Evolutionary conservation across 2,329 filamentous ascomycete species (phyloP), one percentile per base, ranked within the genome.

Genomic region (Apiospora koreana): DNA sequence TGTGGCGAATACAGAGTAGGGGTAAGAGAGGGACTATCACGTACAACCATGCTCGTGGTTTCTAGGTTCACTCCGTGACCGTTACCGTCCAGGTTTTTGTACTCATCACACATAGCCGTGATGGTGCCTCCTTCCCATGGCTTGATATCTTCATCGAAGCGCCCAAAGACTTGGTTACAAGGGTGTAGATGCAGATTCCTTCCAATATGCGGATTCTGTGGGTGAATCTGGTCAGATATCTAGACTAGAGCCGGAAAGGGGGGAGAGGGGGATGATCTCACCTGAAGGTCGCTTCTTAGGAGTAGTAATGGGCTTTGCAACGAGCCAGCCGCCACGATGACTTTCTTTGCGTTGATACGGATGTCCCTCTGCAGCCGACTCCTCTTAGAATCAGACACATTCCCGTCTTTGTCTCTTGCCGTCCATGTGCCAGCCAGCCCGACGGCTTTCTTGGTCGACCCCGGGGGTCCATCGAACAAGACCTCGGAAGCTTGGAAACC

Each of bases 51-150:
- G 76, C 88, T 88, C 1, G 89, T 89, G 12, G 90, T 86, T 83
- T 98, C 94, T 38, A 98, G 84, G 80, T 97, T 97, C 66, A 87
- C 86, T 48, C 95, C 95, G 76, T 98, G 94, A 70, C 94, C 94
- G 54, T 90, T 85, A 7, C 89, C 88, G 78, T 97, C 94, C 0
- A 95, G 85, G 75, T 98, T 92, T 73, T 97, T 93, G 75, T 95
- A 94, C 69, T 93, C 90, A 58, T 86, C 89, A 73, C 93, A 91
- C 23, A 95, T 91, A 4, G 89, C 88, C 0, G 95, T 98, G 71
- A 98, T 88, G 75, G 95, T 95, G 1, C 90, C 87, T 21, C 94
- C 92, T 86, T 91, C 90, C 91, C 91, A 93, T 0, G 90, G 90
- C n/a, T 86, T 87, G 25, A 91, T 86, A 45, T 93, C 90, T 71